Base-by-base conservation (phyloP, 257 asterid species). In the Petrea volubilis region DNA sequence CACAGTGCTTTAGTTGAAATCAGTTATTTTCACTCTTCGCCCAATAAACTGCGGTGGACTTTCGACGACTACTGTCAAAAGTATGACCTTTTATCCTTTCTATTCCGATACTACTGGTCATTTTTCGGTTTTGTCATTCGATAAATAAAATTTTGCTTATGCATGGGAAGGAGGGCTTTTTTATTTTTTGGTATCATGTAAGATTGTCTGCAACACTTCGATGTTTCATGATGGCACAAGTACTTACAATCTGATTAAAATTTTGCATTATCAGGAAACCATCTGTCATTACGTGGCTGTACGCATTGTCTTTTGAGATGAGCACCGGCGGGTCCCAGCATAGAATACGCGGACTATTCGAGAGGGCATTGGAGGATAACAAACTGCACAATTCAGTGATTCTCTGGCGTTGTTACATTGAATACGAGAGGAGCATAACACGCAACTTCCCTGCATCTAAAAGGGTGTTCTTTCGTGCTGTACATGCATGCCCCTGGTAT, bases 401-500 rank as follows among this genome's bases (percentile, higher is more conserved):
- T 72, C 79, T 95, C 18, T 95, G 99, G 99, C 95, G 97, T 13
- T 81, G 79, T 68, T 95, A 87, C 82, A 78, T 95, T 44, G 90
- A 87, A 64, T 95, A 83, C 31, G 98, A 95, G 84, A 84, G 76
- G 68, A 78, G 74, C 40, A 57, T 85, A 41, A 72, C 89, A 6
- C 60, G 86, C 83, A 81, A 92, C 65, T 38, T 71, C 7, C 58
- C 90, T 79, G 90, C 96, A 62, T 92, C 98, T 64, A 88, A 92
- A 83, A 87, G 92, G 81, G 93, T 85, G 43, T 92, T 85, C 81
- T 95, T 95, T 59, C 96, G 97, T 25, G 99, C 98, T 2, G 86
- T 90, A 66, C 98, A 95, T 47, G 97, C 99, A 57, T 95, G 99
- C 56, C 99, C 99, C 41, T 95, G 99, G 99, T 94, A 84, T 60